Base-by-base conservation (phyloP, 192 early-diverging fungal species). In the Mortierella alpina region DNA sequence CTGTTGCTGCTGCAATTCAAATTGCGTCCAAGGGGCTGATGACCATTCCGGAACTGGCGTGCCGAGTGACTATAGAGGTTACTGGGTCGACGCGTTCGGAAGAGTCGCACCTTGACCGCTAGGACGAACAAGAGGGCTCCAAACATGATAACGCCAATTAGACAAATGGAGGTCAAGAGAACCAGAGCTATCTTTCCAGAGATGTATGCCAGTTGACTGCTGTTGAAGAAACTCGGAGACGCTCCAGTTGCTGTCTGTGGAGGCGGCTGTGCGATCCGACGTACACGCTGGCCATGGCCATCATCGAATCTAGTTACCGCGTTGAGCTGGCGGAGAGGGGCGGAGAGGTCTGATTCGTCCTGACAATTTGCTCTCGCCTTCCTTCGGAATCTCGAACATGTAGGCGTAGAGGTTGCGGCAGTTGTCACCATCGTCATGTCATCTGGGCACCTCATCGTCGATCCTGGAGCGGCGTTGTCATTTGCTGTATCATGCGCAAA, bases 121-220 rank as follows among this genome's bases (percentile, higher is more conserved):
- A 79, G 68, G 6, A 72, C 70, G 50, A 80, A 72, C 42, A 80
- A 23, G 44, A 80, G 52, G 14, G 70, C 77, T 41, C 69, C 77
- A 68, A 80, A 80, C 77, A 80, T 80, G 31, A 70, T 59, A 6
- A 72, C 64, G 11, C 70, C 69, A 5, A 72, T 60, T 11, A 63
- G 63, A 54, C 77, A 80, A 12, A 72, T 52, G 2, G 77, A 72
- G 53, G 70, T 80, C 70, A 80, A 68, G 13, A 72, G 49, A 20
- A 72, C 53, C 77, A 72, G 63, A 10, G 70, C 70, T 10, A 80
- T 4, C 39, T 72, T 72, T 10, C 65, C 65, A 0, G 77, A 54
- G n/a, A 80, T 45, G 31, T 59, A 62, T 59, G 48, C 50, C 18
- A 8, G 22, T 39, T 2, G 66, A 55, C 2, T 44, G 45, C 12